A percentile compares a stretch with the other conserved stretches of the same genome.
Evolutionary conservation across 148 eudicot genomes (phyloP).

Genomic region (Limonium bicolor): DNA sequence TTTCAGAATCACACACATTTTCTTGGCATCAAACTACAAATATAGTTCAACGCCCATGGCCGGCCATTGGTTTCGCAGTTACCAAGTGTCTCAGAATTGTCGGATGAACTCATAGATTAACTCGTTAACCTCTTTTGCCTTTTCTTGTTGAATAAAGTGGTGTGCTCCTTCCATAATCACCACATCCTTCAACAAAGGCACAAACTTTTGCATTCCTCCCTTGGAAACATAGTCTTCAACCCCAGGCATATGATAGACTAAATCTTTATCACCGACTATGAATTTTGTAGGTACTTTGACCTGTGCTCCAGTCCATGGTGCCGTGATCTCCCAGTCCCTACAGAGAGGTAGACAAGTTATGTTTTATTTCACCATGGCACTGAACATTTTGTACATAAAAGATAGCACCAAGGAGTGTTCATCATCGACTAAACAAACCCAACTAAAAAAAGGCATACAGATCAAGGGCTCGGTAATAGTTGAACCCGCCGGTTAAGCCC

Average conservation of each 20-base stretch:
- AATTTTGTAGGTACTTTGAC: conserved; percentile 20
- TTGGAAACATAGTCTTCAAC: conserved; percentile 16
- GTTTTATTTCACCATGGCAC: too few relatives aligned
- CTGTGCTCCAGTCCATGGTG: too few relatives aligned
- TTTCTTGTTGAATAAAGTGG: too few relatives aligned
- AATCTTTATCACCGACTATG: conserved; percentile 13
- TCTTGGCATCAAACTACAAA: too few relatives aligned
- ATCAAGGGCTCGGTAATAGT: conserved; percentile 15
- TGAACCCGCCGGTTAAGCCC: conserved; percentile 16
- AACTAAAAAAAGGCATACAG: too few relatives aligned
- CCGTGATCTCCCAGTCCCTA: conserved; percentile 21
- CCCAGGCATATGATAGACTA: conserved; percentile 8
- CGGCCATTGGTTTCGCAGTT: too few relatives aligned
- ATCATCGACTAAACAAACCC: too few relatives aligned
- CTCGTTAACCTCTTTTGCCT: conserved; percentile 9
- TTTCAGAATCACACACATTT: too few relatives aligned
- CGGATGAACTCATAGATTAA: conserved; percentile 12
- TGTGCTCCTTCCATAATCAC: conserved; percentile 14
- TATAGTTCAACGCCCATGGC: too few relatives aligned
- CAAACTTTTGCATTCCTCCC: conserved; percentile 21
- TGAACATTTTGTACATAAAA: too few relatives aligned
- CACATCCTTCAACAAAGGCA: conserved; percentile 14
- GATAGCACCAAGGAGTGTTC: too few relatives aligned
- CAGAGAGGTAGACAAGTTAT: too few relatives aligned
- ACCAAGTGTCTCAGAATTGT: conserved; percentile 9